Evolutionary conservation across 106 monocot species (phyloP).

Genomic region (Ottelia alismoides): DNA sequence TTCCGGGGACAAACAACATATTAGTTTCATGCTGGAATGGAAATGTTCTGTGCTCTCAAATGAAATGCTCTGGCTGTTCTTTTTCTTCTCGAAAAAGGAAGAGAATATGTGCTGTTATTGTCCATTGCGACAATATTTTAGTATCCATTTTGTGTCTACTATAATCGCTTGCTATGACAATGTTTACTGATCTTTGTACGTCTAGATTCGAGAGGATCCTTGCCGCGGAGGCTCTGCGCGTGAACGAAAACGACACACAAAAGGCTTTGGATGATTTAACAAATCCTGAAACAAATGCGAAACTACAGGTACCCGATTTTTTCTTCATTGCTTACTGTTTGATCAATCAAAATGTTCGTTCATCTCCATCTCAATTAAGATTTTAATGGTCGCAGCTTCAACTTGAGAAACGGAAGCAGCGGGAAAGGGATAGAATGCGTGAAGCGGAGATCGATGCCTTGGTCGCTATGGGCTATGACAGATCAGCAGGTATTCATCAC

Average conservation of each 20-base stretch:
- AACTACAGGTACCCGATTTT: constrained; percentile 71
- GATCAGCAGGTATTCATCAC: constrained; percentile 21
- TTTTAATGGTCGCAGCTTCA: constrained; percentile 19
- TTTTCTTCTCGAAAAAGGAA: too few relatives aligned
- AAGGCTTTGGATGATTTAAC: constrained; percentile 78
- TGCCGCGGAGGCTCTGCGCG: constrained; percentile 82
- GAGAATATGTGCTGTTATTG: too few relatives aligned
- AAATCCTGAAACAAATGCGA: constrained; percentile 67
- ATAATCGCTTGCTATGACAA: too few relatives aligned
- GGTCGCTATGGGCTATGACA: constrained; percentile 10
- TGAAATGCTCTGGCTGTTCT: too few relatives aligned
- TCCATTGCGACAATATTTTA: too few relatives aligned
- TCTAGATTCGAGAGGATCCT: constrained; percentile 84
- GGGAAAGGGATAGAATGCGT: neutral
- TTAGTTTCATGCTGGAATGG: too few relatives aligned
- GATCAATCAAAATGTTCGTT: neutral
- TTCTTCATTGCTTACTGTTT: too few relatives aligned
- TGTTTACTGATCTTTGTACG: too few relatives aligned
- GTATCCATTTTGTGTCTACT: too few relatives aligned
- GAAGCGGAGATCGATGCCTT: constrained; percentile 10
- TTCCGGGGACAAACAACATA: too few relatives aligned
- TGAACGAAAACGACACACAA: constrained; percentile 74
- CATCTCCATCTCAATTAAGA: neutral
- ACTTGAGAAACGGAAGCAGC: constrained; percentile 25
- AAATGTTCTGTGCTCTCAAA: too few relatives aligned